Evolutionary conservation across 192 early-diverging fungal genomes (phyloP).

Genomic region (Entrophospora sp.): DNA sequence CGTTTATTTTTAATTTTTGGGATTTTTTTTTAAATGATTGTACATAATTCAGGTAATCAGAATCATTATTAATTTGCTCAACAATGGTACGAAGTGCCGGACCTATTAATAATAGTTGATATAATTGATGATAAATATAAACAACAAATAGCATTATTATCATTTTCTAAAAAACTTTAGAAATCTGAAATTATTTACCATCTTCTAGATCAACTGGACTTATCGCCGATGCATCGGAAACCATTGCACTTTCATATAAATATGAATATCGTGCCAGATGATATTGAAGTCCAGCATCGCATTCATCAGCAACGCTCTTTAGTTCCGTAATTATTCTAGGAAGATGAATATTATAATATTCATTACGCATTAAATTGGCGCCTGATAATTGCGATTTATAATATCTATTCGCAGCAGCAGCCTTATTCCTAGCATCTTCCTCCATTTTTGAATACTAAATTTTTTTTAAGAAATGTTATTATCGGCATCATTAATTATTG

Average conservation of each 20-base stretch:
- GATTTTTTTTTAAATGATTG: slow-evolving; percentile 24
- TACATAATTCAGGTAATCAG: slow-evolving; percentile 44
- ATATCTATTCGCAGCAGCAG: slow-evolving; percentile 65
- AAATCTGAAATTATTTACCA: slow-evolving; percentile 6
- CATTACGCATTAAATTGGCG: slow-evolving; percentile 66
- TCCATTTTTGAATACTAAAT: slow-evolving; percentile 62
- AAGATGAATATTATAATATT: slow-evolving; percentile 72
- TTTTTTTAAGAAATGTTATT: slow-evolving; percentile 10
- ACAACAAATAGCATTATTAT: too few species aligned
- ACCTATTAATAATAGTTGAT: too few species aligned
- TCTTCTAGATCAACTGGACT: slow-evolving; percentile 26
- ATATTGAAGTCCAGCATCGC: slow-evolving; percentile 71
- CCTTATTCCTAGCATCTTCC: slow-evolving; percentile 82
- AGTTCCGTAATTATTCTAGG: slow-evolving; percentile 75
- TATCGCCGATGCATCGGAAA: slow-evolving; percentile 34
- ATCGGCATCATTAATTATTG: too few species aligned
- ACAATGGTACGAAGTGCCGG: slow-evolving; percentile 35
- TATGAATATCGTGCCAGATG: slow-evolving; percentile 73
- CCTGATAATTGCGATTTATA: slow-evolving; percentile 74
- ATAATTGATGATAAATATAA: too few species aligned
- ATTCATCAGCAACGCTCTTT: slow-evolving; percentile 79
- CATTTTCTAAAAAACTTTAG: too few species aligned
- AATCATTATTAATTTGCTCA: slow-evolving; percentile 52
- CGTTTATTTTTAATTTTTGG: slow-evolving; percentile 20
- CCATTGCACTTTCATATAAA: slow-evolving; percentile 66